Conservation (phyloP, 2,329 filamentous ascomycete species). For the Gnomoniopsis smithogilvyi region DNA sequence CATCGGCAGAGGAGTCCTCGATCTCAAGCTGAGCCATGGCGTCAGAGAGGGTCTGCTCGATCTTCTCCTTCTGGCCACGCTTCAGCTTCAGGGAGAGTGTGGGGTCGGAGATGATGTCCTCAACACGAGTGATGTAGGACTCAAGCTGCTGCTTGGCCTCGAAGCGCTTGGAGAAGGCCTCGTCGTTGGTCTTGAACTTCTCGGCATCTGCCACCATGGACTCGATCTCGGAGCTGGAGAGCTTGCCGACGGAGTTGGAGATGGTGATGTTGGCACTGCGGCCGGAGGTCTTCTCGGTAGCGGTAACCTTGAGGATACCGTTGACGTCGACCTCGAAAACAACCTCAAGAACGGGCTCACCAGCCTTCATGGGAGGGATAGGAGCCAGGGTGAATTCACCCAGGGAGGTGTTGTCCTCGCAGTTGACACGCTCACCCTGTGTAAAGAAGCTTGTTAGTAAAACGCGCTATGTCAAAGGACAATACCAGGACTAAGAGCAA, state of each 20-base stretch:
- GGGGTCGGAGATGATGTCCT: constrained; percentile 98
- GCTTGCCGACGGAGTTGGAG: constrained; percentile 98
- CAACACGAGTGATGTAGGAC: constrained; percentile 96
- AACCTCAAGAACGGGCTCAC: constrained; percentile 93
- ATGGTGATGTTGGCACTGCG: constrained; percentile 99
- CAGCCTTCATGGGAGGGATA: constrained; percentile 82
- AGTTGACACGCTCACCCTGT: constrained; percentile 90
- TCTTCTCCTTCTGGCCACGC: constrained; percentile 99
- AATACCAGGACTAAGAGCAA: too few relatives aligned
- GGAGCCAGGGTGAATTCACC: constrained; percentile 96
- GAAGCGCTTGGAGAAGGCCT: constrained; percentile 99
- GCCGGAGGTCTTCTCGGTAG: constrained; percentile 97
- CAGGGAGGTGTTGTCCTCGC: constrained; percentile 95
- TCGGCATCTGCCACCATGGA: constrained; percentile 96
- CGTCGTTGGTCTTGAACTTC: constrained; percentile 98
- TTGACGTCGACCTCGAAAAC: constrained; percentile 99
- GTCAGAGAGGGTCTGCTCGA: constrained; percentile 93
- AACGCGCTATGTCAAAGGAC: not conserved
- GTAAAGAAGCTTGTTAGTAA: not conserved
- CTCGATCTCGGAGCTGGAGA: constrained; percentile 91
- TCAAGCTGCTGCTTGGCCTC: constrained; percentile 99
- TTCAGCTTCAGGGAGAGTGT: constrained; percentile 96
- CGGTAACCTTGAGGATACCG: constrained; percentile 99
- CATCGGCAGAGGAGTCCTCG: constrained; percentile 85
- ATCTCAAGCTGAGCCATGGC: constrained; percentile 98